Conservation (phyloP, 371 early-diverging fungal genomes). For the Apophysomyces ossiformis region DNA sequence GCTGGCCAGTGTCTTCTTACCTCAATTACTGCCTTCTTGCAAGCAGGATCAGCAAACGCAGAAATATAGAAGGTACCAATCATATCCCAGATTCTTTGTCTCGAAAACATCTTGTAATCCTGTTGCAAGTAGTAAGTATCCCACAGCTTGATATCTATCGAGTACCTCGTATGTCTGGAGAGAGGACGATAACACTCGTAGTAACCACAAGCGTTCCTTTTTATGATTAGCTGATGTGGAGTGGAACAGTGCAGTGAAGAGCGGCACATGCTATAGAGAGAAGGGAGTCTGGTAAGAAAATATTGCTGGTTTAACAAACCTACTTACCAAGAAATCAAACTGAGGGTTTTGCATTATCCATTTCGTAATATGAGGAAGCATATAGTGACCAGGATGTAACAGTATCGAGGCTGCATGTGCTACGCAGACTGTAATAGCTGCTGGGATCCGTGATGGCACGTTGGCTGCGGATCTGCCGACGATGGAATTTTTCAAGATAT, state of each 20-base stretch:
- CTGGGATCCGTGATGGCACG: slow-evolving; percentile 63
- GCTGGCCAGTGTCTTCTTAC: slow-evolving; percentile 16
- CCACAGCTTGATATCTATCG: background rate
- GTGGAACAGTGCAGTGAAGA: slow-evolving; percentile 78
- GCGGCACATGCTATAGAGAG: slow-evolving; percentile 68
- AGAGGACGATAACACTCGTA: slow-evolving; percentile 66
- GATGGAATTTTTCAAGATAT: slow-evolving; percentile 73
- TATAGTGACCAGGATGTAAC: slow-evolving; percentile 72
- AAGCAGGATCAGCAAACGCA: slow-evolving; percentile 62
- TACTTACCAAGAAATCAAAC: slow-evolving; percentile 72
- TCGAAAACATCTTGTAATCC: slow-evolving; percentile 71
- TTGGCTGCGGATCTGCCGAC: slow-evolving; percentile 46
- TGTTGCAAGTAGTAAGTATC: slow-evolving; percentile 15
- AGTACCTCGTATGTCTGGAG: slow-evolving; percentile 39
- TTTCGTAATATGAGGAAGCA: slow-evolving; percentile 75
- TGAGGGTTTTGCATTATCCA: slow-evolving; percentile 75
- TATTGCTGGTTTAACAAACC: background rate
- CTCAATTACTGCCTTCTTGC: slow-evolving; percentile 41
- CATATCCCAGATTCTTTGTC: slow-evolving; percentile 73
- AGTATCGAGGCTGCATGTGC: slow-evolving; percentile 68
- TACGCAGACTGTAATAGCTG: slow-evolving; percentile 68
- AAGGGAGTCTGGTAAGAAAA: background rate
- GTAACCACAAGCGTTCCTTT: slow-evolving; percentile 78
- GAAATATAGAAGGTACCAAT: slow-evolving; percentile 69
- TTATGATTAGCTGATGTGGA: slow-evolving; percentile 58